Evolutionary conservation across 202 grass and related monocot species (phyloP).

Genomic region (Brachypodium distachyon): DNA sequence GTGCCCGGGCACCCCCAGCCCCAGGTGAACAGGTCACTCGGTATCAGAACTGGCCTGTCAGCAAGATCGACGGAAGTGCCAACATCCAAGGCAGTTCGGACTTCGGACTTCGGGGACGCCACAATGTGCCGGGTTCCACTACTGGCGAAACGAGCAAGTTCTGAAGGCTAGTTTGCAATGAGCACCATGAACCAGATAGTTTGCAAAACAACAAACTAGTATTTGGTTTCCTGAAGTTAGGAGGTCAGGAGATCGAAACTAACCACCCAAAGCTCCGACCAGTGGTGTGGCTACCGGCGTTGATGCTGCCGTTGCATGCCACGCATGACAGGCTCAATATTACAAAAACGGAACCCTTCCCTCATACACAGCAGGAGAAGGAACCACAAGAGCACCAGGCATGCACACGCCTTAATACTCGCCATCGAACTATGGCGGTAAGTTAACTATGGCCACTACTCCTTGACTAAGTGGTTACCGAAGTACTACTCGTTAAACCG

Average conservation of each 20-base stretch:
- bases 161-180: too few species aligned
- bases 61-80: too few species aligned
- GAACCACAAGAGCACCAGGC: background rate
- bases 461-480: background rate
- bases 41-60: too few species aligned
- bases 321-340: background rate
- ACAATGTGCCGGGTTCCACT: too few species aligned
- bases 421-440: background rate
- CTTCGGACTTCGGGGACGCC: too few species aligned
- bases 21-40: too few species aligned
- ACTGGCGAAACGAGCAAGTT: too few species aligned
- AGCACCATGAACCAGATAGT: background rate
- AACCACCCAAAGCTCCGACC: background rate
- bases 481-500: background rate
- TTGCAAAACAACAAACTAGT: too few species aligned
- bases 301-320: background rate
- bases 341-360: conserved; percentile 3
- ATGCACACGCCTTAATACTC: too few species aligned
- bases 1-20: too few species aligned
- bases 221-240: background rate
- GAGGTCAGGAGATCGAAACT: background rate
- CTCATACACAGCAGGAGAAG: background rate
- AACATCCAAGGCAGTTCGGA: too few species aligned
- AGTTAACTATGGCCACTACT: background rate
- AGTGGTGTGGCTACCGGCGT: background rate